phyloP scores from a whole-genome alignment of 1,284 basidiomycete genomes.

The Wallemia hederae region DNA sequence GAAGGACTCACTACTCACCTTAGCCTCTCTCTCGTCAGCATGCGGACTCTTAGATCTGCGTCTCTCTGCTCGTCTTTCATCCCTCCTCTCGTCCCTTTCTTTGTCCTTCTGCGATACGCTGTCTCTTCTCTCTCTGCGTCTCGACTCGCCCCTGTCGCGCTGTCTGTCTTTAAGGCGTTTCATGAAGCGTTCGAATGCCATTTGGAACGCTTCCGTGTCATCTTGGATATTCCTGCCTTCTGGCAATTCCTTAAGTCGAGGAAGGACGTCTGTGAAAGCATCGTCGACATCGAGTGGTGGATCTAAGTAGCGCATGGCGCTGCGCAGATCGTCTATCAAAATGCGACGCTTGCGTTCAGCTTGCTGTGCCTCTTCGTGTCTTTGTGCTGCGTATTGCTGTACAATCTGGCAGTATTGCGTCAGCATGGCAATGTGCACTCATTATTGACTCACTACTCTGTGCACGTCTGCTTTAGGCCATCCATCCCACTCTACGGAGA shows the following conservation, averaged over 20 bases:
- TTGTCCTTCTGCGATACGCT: neutral
- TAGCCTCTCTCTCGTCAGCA: neutral
- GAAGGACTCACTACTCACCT: neutral
- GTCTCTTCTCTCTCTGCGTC: too few relatives aligned
- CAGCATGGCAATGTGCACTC: slow-evolving; percentile 5
- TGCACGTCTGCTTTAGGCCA: slow-evolving; percentile 4
- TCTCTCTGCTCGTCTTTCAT: neutral
- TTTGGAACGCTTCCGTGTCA: neutral
- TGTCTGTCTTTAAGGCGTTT: neutral
- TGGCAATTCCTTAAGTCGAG: neutral
- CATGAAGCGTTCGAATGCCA: neutral
- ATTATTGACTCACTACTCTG: slow-evolving; percentile 3
- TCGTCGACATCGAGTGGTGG: slow-evolving; percentile 42
- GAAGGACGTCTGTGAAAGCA: slow-evolving; percentile 42
- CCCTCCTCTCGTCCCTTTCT: neutral
- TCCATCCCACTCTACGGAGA: slow-evolving; percentile 11
- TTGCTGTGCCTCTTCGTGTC: slow-evolving; percentile 38
- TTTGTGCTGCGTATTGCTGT: slow-evolving; percentile 28
- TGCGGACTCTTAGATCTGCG: neutral
- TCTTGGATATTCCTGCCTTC: neutral
- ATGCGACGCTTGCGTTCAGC: slow-evolving; percentile 58
- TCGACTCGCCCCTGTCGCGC: neutral
- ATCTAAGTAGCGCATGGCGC: slow-evolving; percentile 67
- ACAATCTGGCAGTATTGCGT: slow-evolving; percentile 40
- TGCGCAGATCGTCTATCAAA: slow-evolving; percentile 77